Conservation (phyloP, 345 rosid species). For the Lenwebbia sp. region DNA sequence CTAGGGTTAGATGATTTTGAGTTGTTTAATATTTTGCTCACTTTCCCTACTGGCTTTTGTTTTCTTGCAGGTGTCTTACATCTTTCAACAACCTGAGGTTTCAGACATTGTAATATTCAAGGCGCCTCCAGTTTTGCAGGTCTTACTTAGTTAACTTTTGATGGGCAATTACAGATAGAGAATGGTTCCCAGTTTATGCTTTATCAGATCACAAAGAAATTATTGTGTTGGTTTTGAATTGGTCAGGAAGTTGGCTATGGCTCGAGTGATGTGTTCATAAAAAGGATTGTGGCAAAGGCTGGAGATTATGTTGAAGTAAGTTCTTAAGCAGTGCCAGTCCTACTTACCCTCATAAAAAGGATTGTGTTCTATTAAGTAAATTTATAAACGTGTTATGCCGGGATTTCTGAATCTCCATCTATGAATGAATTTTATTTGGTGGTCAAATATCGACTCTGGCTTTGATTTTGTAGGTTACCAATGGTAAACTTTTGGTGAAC, state of each 20-base stretch:
- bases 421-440: not conserved
- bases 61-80: constrained; percentile 53
- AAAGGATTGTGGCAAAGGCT: constrained; percentile 85
- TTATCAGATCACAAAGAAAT: not conserved
- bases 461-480: constrained; percentile 37
- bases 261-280: constrained; percentile 63
- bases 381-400: not conserved
- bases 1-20: not conserved
- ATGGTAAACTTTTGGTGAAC: constrained; percentile 67
- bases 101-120: constrained; percentile 77
- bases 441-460: not conserved
- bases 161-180: not conserved
- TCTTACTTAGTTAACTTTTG: not conserved
- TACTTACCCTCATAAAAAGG: not conserved
- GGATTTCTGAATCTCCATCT: not conserved
- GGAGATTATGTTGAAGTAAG: constrained; percentile 89
- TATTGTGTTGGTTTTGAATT: constrained; percentile 3
- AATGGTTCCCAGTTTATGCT: not conserved
- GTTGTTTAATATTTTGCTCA: not conserved
- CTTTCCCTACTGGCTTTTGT: not conserved
- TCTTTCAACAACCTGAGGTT: constrained; percentile 78
- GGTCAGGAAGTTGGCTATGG: constrained; percentile 57
- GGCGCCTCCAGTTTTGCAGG: constrained; percentile 81
- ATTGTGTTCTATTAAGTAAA: not conserved
- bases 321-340: not conserved